Conservation (phyloP, 306 rosid genomes). For the Oxytropis ochrocephala region DNA sequence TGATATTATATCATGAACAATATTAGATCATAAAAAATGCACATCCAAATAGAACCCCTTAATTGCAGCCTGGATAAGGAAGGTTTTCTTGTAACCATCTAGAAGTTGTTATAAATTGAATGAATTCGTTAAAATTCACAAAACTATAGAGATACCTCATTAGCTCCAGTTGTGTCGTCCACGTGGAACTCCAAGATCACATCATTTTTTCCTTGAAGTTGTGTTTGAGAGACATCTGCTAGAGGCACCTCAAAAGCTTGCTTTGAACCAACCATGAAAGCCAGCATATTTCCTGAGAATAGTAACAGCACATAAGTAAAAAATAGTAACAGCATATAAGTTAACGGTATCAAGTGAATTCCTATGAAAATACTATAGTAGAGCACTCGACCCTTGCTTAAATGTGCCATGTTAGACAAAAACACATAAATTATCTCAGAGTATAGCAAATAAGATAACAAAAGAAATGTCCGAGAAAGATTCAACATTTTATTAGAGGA, state of each 20-base stretch:
- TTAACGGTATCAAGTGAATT: not conserved
- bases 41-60: not conserved
- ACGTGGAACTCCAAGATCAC: conserved; percentile 93
- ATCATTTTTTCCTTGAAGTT: conserved; percentile 93
- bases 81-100: not conserved
- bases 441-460: conserved; percentile 9
- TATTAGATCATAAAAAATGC: not conserved
- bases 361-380: too few relatives aligned
- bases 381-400: not conserved
- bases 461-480: not conserved
- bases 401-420: not conserved
- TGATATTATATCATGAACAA: conserved; percentile 32
- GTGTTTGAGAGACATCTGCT: conserved; percentile 93
- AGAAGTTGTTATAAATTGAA: not conserved
- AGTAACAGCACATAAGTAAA: too few relatives aligned
- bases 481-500: too few relatives aligned
- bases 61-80: not conserved
- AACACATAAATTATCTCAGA: not conserved
- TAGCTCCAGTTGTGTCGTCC: conserved; percentile 96
- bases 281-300: conserved; percentile 83
- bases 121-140: not conserved
- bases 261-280: conserved; percentile 83
- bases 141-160: conserved; percentile 51
- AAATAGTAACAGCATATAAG: too few relatives aligned
- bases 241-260: conserved; percentile 98